Evolutionary conservation across 2,329 filamentous ascomycete species (phyloP), one percentile per base, ranked within the genome.

Genomic region (Clarireedia monteithiana): DNA sequence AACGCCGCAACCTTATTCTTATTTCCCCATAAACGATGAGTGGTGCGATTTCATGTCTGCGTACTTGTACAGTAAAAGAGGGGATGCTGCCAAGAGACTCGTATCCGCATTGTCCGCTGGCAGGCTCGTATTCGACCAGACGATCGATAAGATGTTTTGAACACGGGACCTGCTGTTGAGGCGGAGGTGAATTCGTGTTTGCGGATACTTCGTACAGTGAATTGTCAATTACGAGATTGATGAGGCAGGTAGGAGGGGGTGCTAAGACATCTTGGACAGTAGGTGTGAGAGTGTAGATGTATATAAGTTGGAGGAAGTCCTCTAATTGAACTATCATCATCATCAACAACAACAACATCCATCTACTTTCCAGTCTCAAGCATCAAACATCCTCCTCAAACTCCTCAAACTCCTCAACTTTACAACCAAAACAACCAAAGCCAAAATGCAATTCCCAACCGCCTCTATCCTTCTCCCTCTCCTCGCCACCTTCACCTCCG

Each of bases 371-470:
- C 39, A 42, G 5, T 14, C 30, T 34, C 10, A 34, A 34, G 30
- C 10, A 27, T 27, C 26, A 40, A 42, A 42, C 17, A 42, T 42
- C 39, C 7, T 42, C 39, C 49, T 44, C 12, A 38, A 42, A 23
- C 44, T 17, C 12, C 15, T 30, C 34, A 42, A 53, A 23, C 44
- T 17, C 12, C 15, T 30, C 34, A 42, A 53, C 27, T 27, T 17
- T 30, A 30, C 42, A 14, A 45, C 30, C 24, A 23, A 15, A 23
- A 26, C 4, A 12, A 24, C 26, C 20, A 45, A 20, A 20, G 12
- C 27, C 40, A 48, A 40, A 34, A 77, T 78, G 75, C 73, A 75
- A 66, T 63, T 75, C 42, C 66, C 72, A 63, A 68, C 63, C 63
- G 63, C 73, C 64, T 64, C 74, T 55, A 64, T 20, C 30, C 39